Conservation (phyloP, 495 filamentous ascomycete genomes). For the Filosporella fistucella region DNA sequence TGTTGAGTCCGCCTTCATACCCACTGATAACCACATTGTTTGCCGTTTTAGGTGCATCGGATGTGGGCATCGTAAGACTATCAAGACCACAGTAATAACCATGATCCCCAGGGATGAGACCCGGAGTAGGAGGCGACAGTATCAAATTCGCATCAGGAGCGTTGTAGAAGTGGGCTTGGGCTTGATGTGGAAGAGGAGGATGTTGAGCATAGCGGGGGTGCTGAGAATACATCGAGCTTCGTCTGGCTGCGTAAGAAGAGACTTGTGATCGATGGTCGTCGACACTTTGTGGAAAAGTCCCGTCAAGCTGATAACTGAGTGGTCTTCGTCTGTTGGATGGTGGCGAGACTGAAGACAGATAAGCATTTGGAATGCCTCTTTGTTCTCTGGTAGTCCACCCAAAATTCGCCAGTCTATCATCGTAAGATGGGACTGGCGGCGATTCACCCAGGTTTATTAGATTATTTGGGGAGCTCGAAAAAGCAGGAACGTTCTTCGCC, state of each 20-base stretch:
- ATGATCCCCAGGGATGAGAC: constrained; percentile 52
- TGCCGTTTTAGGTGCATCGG: constrained; percentile 26
- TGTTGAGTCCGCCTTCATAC: constrained; percentile 68
- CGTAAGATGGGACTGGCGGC: constrained; percentile 46
- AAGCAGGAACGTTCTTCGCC: constrained; percentile 38
- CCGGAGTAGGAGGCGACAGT: constrained; percentile 44
- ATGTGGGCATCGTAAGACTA: constrained; percentile 52
- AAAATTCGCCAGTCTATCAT: constrained; percentile 37
- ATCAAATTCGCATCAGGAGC: constrained; percentile 67
- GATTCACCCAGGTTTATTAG: constrained; percentile 49
- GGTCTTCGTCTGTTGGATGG: constrained; percentile 38
- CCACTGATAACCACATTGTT: constrained; percentile 72
- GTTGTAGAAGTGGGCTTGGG: constrained; percentile 67
- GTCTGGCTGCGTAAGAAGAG: constrained; percentile 36
- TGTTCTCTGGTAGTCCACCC: constrained; percentile 21
- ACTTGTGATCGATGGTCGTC: constrained; percentile 40
- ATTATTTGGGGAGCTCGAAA: constrained; percentile 51
- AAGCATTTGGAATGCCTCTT: constrained; percentile 29
- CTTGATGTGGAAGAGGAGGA: constrained; percentile 75
- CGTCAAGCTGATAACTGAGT: constrained; percentile 47
- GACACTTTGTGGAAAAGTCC: constrained; percentile 30
- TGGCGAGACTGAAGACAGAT: constrained; percentile 41
- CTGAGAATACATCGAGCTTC: constrained; percentile 59
- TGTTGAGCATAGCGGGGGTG: constrained; percentile 41
- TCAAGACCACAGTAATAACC: constrained; percentile 82